Base-by-base conservation (phyloP, 352 stramenopile genomes). In the Elongisporangium anandrum region DNA sequence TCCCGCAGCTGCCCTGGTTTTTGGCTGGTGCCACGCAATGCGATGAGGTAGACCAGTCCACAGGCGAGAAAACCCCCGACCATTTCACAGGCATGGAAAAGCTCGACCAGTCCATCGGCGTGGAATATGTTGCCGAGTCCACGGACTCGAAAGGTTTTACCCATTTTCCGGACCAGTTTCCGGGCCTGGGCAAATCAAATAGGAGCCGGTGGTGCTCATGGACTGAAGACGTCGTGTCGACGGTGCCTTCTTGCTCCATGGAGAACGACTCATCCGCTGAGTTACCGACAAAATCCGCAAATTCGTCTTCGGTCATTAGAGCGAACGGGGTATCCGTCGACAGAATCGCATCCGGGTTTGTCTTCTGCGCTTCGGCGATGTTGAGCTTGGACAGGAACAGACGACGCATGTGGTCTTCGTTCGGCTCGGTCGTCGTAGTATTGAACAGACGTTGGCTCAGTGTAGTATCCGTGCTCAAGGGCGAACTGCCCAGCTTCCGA, bases 21-120 rank as follows among this genome's bases (percentile, higher is more conserved):
- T 88, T 72, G 99, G 95, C 68, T 99, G 98, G 22, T 99, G 65
- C 7, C 26, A 19, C 10, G 69, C 71, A 9, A 91, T 71, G 52
- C 79, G 90, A 12, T 0, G 75, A 86, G 5, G 64, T 73, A 7
- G 72, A 87, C 81, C 84, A 91, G 57, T 91, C 81, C 52, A 73
- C 65, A 19, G 56, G 58, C 4, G 58, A 62, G 12, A 20, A 19
- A 24, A 47, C n/a, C 12, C 12, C 41, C 49, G 2, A 60, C 24
- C 24, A 34, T 8, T 34, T 34, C 24, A 7, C 24, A 34, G 24
- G 3, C 24, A 7, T 34, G 3, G 24, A 3, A 7, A n/a, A n/a
- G n/a, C n/a, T n/a, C n/a, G 3, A 34, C 7, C 3, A 34, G 7
- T 34, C 24, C 24, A 34, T 34, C 3, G 24, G 24, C 24, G 24